A percentile compares a stretch with the other conserved stretches of the same genome.
Conservation (phyloP, 768 basidiomycete species). For the Strobilomyces echinocephalus region DNA sequence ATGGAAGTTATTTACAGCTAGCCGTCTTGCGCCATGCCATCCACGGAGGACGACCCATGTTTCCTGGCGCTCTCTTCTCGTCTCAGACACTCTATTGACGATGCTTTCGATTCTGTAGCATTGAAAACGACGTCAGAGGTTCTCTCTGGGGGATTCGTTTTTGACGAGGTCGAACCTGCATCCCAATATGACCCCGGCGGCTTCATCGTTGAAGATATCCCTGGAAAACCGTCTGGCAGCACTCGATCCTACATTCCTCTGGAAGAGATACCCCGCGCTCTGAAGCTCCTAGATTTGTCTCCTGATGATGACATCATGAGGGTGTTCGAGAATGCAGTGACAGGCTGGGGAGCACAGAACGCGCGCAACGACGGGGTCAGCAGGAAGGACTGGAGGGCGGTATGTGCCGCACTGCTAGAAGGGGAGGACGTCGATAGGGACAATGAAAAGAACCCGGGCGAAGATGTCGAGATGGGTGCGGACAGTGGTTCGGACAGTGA, state of each 20-base stretch:
- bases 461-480: slow-evolving; percentile 16
- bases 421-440: slow-evolving; percentile 28
- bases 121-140: slow-evolving; percentile 8
- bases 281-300: slow-evolving; percentile 59
- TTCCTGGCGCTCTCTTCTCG: slow-evolving; percentile 40
- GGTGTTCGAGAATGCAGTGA: slow-evolving; percentile 71
- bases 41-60: slow-evolving; percentile 20
- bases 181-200: slow-evolving; percentile 25
- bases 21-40: slow-evolving; percentile 10
- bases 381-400: slow-evolving; percentile 71
- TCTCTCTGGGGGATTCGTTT: slow-evolving; percentile 33
- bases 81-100: slow-evolving; percentile 46
- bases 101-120: slow-evolving; percentile 41
- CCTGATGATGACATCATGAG: slow-evolving; percentile 69
- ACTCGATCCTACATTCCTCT: slow-evolving; percentile 42
- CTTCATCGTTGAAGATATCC: slow-evolving; percentile 27
- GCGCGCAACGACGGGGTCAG: slow-evolving; percentile 40
- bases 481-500: slow-evolving; percentile 32
- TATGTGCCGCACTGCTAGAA: slow-evolving; percentile 72
- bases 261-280: slow-evolving; percentile 53
- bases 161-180: slow-evolving; percentile 20
- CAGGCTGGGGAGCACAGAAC: slow-evolving; percentile 54
- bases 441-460: slow-evolving; percentile 10
- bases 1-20: neutral
- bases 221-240: slow-evolving; percentile 2